Percentiles rank a stretch among this genome's conserved stretches.
Evolutionary conservation across 495 filamentous ascomycete genomes (phyloP).

Genomic region (Tuber indicum): DNA sequence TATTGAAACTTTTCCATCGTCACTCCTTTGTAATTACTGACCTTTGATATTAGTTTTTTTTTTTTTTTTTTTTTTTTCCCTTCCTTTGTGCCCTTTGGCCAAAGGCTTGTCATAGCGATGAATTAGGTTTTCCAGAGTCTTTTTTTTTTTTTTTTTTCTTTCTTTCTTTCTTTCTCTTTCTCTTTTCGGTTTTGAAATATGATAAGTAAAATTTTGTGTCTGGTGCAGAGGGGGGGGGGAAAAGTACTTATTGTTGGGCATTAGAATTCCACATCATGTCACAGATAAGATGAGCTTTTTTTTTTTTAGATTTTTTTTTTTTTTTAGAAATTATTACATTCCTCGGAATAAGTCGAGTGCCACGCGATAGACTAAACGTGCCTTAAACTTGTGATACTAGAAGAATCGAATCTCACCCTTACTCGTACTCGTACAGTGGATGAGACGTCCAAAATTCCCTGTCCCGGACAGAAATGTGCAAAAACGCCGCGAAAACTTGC

Average conservation of each 20-base stretch:
- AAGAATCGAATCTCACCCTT: no score
- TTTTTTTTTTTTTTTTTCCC: not conserved
- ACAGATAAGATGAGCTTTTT: not conserved
- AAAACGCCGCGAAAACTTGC: no score
- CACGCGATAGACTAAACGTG: no score
- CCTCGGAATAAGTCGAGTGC: not conserved
- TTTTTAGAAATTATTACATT: not conserved
- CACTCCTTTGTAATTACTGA: not conserved
- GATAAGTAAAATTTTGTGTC: not conserved
- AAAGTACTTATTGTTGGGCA: not conserved
- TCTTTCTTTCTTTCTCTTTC: not conserved
- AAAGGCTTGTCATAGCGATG: not conserved
- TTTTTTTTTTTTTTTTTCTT: not conserved
- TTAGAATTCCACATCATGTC: not conserved
- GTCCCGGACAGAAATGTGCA: no score
- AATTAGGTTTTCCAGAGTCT: not conserved
- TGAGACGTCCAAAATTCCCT: no score
- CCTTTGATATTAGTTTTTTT: not conserved
- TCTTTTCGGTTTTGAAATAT: not conserved
- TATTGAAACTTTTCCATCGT: not conserved
- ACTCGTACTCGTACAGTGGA: no score
- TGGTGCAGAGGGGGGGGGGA: not conserved
- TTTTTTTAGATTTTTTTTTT: not conserved
- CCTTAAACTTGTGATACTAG: no score
- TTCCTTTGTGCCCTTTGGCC: not conserved